Evolutionary conservation across 371 early-diverging fungal species (phyloP).

Genomic region (Mortierella sp.): DNA sequence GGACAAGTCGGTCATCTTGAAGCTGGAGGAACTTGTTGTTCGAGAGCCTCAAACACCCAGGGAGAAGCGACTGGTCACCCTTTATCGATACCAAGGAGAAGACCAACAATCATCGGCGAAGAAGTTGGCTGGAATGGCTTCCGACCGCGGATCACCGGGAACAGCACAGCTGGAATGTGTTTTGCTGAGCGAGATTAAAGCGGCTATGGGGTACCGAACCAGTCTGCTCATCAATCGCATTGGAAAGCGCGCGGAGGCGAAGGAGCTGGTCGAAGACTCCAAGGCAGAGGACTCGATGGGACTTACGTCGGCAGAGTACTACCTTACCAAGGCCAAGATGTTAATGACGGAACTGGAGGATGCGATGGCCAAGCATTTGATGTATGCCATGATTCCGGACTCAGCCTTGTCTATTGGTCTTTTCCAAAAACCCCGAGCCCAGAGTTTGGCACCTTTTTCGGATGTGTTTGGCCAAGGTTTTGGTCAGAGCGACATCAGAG

Average conservation of each 20-base stretch:
- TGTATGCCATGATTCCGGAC: slow-evolving; percentile 52
- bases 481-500: background rate
- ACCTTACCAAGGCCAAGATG: slow-evolving; percentile 39
- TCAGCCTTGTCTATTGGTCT: slow-evolving; percentile 44
- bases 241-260: slow-evolving; percentile 28
- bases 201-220: slow-evolving; percentile 46
- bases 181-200: slow-evolving; percentile 56
- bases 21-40: slow-evolving; percentile 61
- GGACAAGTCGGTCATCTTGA: slow-evolving; percentile 60
- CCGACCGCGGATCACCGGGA: slow-evolving; percentile 23
- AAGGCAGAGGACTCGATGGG: slow-evolving; percentile 25
- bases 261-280: slow-evolving; percentile 31
- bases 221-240: slow-evolving; percentile 26
- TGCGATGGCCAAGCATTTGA: slow-evolving; percentile 36
- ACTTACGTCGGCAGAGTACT: slow-evolving; percentile 39
- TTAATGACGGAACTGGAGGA: slow-evolving; percentile 46
- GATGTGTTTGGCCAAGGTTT: background rate
- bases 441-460: background rate
- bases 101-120: background rate
- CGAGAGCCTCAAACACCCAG: slow-evolving; percentile 61
- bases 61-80: slow-evolving; percentile 38
- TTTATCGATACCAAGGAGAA: slow-evolving; percentile 13
- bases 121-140: slow-evolving; percentile 4
- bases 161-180: slow-evolving; percentile 47
- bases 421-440: slow-evolving; percentile 21